Conservation (phyloP, 805 yeast genomes). For the Jamesozyma piceae region DNA sequence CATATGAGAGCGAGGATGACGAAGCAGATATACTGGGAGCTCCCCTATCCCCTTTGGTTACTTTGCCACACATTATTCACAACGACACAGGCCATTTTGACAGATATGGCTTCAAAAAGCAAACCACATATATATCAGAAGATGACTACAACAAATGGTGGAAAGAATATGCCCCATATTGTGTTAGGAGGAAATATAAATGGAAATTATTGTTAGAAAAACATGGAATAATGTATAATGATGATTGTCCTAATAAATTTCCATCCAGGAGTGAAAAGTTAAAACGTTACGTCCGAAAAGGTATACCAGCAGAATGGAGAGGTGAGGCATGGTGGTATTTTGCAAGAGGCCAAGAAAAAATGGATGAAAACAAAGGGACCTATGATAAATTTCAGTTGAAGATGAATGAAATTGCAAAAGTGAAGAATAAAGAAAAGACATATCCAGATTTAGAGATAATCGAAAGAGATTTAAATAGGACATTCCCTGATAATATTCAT, state of each 20-base stretch:
- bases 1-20: not conserved
- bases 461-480: slow-evolving; percentile 86
- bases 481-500: slow-evolving; percentile 87
- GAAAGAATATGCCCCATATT: slow-evolving; percentile 52
- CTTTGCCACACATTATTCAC: not conserved
- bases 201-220: slow-evolving; percentile 64
- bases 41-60: not conserved
- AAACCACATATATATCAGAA: slow-evolving; percentile 42
- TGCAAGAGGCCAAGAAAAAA: slow-evolving; percentile 71
- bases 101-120: slow-evolving; percentile 80
- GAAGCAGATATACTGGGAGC: not conserved
- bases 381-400: slow-evolving; percentile 60
- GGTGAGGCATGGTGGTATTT: slow-evolving; percentile 96
- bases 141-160: slow-evolving; percentile 70
- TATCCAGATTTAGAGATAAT: slow-evolving; percentile 72
- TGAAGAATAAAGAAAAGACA: slow-evolving; percentile 6
- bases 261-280: slow-evolving; percentile 74
- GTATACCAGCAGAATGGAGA: slow-evolving; percentile 95
- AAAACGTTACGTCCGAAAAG: slow-evolving; percentile 75
- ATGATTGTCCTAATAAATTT: slow-evolving; percentile 48
- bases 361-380: slow-evolving; percentile 61
- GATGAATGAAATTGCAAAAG: slow-evolving; percentile 35
- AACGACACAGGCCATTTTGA: slow-evolving; percentile 37
- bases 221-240: slow-evolving; percentile 47
- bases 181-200: slow-evolving; percentile 57